Base-by-base conservation (phyloP, 805 yeast genomes). In the Lachancea meyersii region DNA sequence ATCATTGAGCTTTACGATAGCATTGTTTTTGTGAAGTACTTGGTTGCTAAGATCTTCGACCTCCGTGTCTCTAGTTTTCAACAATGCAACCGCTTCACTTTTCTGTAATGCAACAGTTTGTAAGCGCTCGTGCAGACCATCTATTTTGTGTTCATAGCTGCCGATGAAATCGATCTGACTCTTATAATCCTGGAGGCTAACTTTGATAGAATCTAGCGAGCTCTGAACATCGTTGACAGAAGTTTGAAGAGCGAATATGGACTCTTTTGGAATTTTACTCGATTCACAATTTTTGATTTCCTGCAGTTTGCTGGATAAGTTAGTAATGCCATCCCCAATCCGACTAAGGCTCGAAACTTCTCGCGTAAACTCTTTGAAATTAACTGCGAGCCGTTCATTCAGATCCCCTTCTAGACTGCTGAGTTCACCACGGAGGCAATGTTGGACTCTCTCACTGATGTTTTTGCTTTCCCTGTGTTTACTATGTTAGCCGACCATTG, bases 101-200 rank as follows among this genome's bases (percentile, higher is more conserved):
- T 57, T 54, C 34, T 55, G 58, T 24, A 53, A 50, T 31, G 50
- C 38, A 18, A 55, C 40, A 3, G 54, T 45, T 2, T 53, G 49
- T 26, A 56, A 40, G 24, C 54, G 44, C 18, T 52, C 47, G 28
- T 52, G 48, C 5, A 60, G 40, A 5, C 39, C 51, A 11, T 44
- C 47, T 3, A 58, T 41, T 19, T 41, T 49, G 7, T 42, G 24
- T 39, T 57, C 55, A 35, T 48, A 51, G 3, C 47, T 47, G n/a
- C 50, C 42, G 16, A 35, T 18, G 11, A 36, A 43, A 8, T 34
- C 35, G n/a, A 57, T 32, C 21, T 45, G 35, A 3, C 38, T 31
- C 27, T 44, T 49, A 33, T 54, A 51, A 3, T 27, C 16, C 14
- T 32, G 32, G 16, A 28, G 37, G 14, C 17, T 16, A 14, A 5